Evolutionary conservation across 1,284 basidiomycete genomes (phyloP).

Genomic region (Afroboletus lepidellus): DNA sequence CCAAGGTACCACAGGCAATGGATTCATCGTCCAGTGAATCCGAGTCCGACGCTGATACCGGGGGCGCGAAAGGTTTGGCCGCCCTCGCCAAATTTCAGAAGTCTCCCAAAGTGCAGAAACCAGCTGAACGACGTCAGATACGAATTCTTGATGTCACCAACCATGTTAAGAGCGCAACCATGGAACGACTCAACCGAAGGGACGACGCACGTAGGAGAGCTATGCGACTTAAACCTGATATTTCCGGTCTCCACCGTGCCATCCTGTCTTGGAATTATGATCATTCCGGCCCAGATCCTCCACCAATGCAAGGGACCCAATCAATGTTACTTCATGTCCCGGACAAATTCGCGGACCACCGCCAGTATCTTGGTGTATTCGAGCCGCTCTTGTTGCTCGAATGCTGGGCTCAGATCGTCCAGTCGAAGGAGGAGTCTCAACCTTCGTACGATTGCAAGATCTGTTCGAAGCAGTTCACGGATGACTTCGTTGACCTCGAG

Average conservation of each 20-base stretch:
- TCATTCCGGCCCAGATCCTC: constrained; percentile 61
- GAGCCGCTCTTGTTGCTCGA: constrained; percentile 90
- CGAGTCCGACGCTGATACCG: constrained; percentile 54
- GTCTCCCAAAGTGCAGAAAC: constrained; percentile 57
- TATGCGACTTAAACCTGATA: constrained; percentile 79
- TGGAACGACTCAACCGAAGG: constrained; percentile 51
- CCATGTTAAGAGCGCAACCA: constrained; percentile 41
- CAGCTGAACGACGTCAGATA: constrained; percentile 62
- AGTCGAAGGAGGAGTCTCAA: constrained; percentile 68
- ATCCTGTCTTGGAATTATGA: constrained; percentile 89
- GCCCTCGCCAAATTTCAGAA: constrained; percentile 63
- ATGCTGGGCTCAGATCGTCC: constrained; percentile 86
- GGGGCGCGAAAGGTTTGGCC: constrained; percentile 48
- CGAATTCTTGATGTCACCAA: constrained; percentile 64
- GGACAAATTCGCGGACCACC: constrained; percentile 61
- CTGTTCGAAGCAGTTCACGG: constrained; percentile 60
- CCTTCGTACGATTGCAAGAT: constrained; percentile 60
- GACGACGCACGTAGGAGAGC: constrained; percentile 65
- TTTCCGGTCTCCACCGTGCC: constrained; percentile 75
- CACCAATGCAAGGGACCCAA: constrained; percentile 41
- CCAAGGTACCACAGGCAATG: constrained; percentile 11
- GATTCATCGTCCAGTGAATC: constrained; percentile 45
- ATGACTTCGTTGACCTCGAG: constrained; percentile 76
- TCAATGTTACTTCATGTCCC: constrained; percentile 51
- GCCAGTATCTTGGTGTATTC: constrained; percentile 76